Conservation (phyloP, 352 stramenopile genomes). For the Globisporangium nodosum region DNA sequence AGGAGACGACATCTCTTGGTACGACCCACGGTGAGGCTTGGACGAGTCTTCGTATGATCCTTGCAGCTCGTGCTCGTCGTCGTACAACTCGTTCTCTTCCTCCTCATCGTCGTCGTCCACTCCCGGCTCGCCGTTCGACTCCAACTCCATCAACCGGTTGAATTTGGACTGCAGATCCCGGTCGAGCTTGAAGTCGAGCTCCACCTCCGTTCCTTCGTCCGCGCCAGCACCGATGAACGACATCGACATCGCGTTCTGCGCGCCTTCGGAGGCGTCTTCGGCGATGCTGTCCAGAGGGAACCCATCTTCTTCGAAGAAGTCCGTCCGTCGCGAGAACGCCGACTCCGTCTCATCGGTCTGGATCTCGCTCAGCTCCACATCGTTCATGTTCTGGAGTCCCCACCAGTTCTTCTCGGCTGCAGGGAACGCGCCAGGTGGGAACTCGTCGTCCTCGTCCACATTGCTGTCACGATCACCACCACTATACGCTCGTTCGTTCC, state of each 20-base stretch:
- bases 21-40: constrained; percentile 12
- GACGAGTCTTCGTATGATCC: not conserved
- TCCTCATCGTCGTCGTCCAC: constrained; percentile 30
- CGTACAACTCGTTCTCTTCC: constrained; percentile 21
- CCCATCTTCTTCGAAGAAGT: constrained; percentile 46
- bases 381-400: constrained; percentile 41
- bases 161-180: constrained; percentile 69
- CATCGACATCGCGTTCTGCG: constrained; percentile 62
- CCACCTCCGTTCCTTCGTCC: constrained; percentile 69
- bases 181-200: constrained; percentile 79
- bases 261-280: constrained; percentile 13
- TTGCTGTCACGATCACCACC: not conserved
- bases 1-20: constrained; percentile 35
- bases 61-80: constrained; percentile 11
- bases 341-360: constrained; percentile 74
- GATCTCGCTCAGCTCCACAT: constrained; percentile 70
- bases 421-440: constrained; percentile 44
- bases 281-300: constrained; percentile 13
- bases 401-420: constrained; percentile 74
- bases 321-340: constrained; percentile 56
- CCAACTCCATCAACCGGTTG: constrained; percentile 62
- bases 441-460: constrained; percentile 38
- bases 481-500: not conserved
- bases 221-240: constrained; percentile 71
- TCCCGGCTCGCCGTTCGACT: constrained; percentile 37